Base-by-base conservation (phyloP, 2,329 filamentous ascomycete genomes). In the Fusarium anguioides region DNA sequence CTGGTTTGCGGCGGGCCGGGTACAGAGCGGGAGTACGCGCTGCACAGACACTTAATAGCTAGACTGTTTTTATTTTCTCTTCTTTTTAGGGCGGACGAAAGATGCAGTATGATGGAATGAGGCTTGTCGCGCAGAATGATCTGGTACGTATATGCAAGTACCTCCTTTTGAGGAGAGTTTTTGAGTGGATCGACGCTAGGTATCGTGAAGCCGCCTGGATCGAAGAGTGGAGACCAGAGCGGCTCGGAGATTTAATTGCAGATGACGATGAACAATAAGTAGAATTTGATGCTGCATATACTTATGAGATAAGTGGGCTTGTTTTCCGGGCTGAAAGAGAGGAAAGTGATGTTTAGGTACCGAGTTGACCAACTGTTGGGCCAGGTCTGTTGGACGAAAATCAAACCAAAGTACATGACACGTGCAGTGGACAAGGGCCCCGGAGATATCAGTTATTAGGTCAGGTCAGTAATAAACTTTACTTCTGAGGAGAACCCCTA, bases 181-280 rank as follows among this genome's bases (percentile, higher is more conserved):
- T 51, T 23, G n/a, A 20, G 27, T 37, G 41, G 61, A 66, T 66
- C 63, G 61, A 66, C 61, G 63, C 61, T 66, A 53, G 41, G 17
- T 36, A 65, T 65, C 50, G 36, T 29, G 24, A 61, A 17, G 41
- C n/a, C 52, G 41, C n/a, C 52, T 54, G 45, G 36, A 39, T 41
- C 27, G 35, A 26, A 52, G 47, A 58, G 63, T 68, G 44, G 45
- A 57, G 54, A 55, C 51, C 42, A 27, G 60, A 63, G 60, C 42
- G 42, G 37, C 18, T 56, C 64, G 64, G 60, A 46, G 40, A 61
- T 57, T 61, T 55, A 52, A 64, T 29, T 27, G 17, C 27, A 39
- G 24, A 24, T 35, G 21, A 17, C 36, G 17, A 36, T 15, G 31
- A 26, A 39, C 27, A 41, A 48, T 40, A 27, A 41, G 45, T 40